These are phyloP conservation scores for grape (Vitis vinifera) DNA, from an alignment of 164 flowering plant species.

Conservation along the genomic window DNA sequence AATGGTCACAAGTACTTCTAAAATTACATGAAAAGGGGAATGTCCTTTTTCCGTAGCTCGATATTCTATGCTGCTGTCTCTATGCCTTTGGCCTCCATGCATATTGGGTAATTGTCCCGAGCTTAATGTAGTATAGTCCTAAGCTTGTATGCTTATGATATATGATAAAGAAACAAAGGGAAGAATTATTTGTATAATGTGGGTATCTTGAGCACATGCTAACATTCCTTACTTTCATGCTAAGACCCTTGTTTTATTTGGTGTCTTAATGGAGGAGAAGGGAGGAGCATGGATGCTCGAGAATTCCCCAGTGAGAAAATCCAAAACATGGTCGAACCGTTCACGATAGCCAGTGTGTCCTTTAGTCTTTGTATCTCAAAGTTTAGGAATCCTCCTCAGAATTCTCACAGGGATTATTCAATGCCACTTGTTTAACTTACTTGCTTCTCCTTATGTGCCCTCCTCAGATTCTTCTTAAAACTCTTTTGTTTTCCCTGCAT, in stretches of 20 bases:
- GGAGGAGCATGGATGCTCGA: slow-evolving; percentile 28
- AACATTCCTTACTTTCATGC: slow-evolving; percentile 36
- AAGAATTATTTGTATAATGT: not conserved
- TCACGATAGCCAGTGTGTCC: slow-evolving; percentile 34
- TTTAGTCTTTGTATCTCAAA: slow-evolving; percentile 53
- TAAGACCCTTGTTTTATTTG: slow-evolving; percentile 29
- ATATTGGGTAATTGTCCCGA: slow-evolving; percentile 13
- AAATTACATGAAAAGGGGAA: slow-evolving; percentile 9
- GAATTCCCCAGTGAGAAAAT: slow-evolving; percentile 34
- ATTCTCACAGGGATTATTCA: slow-evolving; percentile 29
- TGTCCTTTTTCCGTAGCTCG: slow-evolving; percentile 20
- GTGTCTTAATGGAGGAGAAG: slow-evolving; percentile 31
- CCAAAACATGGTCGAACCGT: slow-evolving; percentile 29
- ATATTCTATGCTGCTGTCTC: slow-evolving; percentile 20
- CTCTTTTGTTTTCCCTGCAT: slow-evolving; percentile 27
- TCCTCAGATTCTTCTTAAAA: slow-evolving; percentile 50
- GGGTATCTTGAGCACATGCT: slow-evolving; percentile 46
- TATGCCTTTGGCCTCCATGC: slow-evolving; percentile 25
- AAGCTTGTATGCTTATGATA: slow-evolving; percentile 5
- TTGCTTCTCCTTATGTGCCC: slow-evolving; percentile 44
- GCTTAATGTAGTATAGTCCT: not conserved
- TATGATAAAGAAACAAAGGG: not conserved
- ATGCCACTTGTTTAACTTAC: slow-evolving; percentile 34
- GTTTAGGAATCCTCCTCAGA: slow-evolving; percentile 58
- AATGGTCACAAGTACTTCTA: not conserved